Percentiles rank a stretch among this genome's conserved stretches.
phyloP scores from a whole-genome alignment of 2,329 filamentous ascomycete species.

The Penicillium vulpinum region DNA sequence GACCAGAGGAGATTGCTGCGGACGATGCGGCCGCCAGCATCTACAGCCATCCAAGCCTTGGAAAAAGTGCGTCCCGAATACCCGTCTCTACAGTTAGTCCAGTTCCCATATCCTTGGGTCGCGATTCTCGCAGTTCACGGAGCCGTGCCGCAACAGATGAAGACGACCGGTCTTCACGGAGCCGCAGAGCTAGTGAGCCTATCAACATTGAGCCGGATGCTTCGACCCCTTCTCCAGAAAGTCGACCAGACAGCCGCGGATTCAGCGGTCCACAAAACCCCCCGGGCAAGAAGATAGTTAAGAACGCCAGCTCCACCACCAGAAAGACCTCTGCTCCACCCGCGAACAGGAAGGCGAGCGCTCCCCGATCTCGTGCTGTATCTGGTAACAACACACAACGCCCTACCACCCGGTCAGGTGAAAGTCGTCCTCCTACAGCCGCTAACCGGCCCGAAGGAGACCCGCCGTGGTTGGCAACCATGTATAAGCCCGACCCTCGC shows the following conservation, averaged over 20 bases:
- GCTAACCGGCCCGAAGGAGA: conserved; percentile 83
- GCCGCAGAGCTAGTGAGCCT: conserved; percentile 64
- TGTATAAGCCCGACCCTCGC: conserved; percentile 93
- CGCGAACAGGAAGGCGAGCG: conserved; percentile 41
- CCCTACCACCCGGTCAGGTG: conserved; percentile 63
- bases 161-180: conserved; percentile 58
- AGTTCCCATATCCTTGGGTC: conserved; percentile 69
- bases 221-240: conserved; percentile 30
- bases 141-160: conserved; percentile 58
- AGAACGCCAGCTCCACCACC: conserved; percentile 27
- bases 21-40: conserved; percentile 50
- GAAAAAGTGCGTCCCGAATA: conserved; percentile 74
- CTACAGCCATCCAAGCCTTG: conserved; percentile 53
- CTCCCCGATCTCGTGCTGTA: conserved; percentile 37
- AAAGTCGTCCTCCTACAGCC: conserved; percentile 54
- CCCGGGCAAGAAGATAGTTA: conserved; percentile 34
- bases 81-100: conserved; percentile 81
- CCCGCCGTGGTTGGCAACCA: conserved; percentile 89
- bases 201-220: conserved; percentile 26
- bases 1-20: conserved; percentile 72
- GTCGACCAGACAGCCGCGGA: conserved; percentile 36
- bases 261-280: conserved; percentile 29
- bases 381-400: conserved; percentile 47
- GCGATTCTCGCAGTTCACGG: conserved; percentile 68
- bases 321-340: conserved; percentile 43